Conservation (phyloP, 2,329 filamentous ascomycete species). For the Fusarium circinatum region DNA sequence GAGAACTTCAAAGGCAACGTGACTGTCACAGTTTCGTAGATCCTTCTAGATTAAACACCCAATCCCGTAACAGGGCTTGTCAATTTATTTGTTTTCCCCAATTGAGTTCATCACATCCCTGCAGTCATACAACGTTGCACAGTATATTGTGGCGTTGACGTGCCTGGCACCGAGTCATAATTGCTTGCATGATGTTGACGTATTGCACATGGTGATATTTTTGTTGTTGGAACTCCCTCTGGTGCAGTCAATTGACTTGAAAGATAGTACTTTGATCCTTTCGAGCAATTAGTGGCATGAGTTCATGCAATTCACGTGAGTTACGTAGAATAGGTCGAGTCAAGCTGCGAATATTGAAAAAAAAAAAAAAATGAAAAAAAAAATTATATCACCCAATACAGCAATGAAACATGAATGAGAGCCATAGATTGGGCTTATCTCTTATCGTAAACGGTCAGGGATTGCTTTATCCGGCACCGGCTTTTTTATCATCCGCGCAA, state of each 20-base stretch:
- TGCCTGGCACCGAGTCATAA: neutral
- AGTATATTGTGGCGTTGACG: neutral
- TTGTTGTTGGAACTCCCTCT: neutral
- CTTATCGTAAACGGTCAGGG: neutral
- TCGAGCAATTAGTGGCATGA: neutral
- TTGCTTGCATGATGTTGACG: neutral
- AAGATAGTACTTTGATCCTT: too few species aligned
- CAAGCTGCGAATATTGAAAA: neutral
- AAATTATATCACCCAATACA: neutral
- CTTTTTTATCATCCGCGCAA: conserved; percentile 35
- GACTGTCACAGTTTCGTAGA: conserved; percentile 61
- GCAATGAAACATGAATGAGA: neutral
- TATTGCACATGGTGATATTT: neutral
- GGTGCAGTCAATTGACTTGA: neutral
- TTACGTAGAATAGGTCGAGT: neutral
- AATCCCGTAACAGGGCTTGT: neutral
- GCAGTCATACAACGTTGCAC: neutral
- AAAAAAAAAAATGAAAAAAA: too few species aligned
- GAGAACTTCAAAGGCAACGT: conserved; percentile 65
- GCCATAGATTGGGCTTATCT: conserved; percentile 3
- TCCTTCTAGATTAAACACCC: neutral
- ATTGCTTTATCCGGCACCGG: conserved; percentile 35
- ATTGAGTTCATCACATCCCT: neutral
- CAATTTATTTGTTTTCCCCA: neutral
- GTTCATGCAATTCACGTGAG: neutral